Evolutionary conservation across 2,329 filamentous ascomycete genomes (phyloP).

Genomic region (Zymoseptoria tritici): DNA sequence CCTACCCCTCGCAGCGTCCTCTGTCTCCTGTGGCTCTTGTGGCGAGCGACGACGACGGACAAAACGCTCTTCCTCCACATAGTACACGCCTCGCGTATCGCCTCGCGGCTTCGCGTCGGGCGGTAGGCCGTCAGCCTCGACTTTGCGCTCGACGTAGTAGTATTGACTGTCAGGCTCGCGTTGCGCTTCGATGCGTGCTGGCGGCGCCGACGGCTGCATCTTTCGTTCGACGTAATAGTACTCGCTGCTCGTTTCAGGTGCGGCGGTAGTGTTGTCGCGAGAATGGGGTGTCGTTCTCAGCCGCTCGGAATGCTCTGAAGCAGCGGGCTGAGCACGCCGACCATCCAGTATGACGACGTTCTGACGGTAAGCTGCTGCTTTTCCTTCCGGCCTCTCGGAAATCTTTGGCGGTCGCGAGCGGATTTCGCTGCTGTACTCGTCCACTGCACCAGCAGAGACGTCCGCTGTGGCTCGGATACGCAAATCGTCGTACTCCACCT

Average conservation of each 20-base stretch:
- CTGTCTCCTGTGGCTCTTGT: neutral
- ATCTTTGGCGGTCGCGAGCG: neutral
- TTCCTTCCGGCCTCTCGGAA: neutral
- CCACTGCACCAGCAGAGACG: neutral
- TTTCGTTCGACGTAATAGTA: neutral
- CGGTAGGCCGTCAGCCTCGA: conserved; percentile 1
- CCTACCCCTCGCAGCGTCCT: neutral
- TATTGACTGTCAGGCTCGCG: conserved; percentile 6
- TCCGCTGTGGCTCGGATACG: neutral
- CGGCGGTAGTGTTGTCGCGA: neutral
- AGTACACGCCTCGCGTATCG: conserved; percentile 1
- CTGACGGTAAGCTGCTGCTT: neutral
- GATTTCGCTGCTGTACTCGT: neutral
- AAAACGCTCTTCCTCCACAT: conserved; percentile 7
- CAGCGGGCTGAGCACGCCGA: neutral
- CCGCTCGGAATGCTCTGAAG: neutral
- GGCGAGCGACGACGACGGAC: conserved; percentile 3
- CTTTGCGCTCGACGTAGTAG: conserved; percentile 9
- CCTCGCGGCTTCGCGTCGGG: neutral
- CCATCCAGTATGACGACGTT: neutral
- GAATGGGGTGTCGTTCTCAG: conserved; percentile 1
- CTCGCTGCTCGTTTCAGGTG: neutral
- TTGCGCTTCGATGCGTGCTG: conserved; percentile 1
- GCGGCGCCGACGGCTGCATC: neutral
- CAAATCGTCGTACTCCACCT: neutral